These are phyloP conservation scores for Plasmopara viticola DNA, from an alignment of 352 stramenopile genomes.

Conservation along the genomic window DNA sequence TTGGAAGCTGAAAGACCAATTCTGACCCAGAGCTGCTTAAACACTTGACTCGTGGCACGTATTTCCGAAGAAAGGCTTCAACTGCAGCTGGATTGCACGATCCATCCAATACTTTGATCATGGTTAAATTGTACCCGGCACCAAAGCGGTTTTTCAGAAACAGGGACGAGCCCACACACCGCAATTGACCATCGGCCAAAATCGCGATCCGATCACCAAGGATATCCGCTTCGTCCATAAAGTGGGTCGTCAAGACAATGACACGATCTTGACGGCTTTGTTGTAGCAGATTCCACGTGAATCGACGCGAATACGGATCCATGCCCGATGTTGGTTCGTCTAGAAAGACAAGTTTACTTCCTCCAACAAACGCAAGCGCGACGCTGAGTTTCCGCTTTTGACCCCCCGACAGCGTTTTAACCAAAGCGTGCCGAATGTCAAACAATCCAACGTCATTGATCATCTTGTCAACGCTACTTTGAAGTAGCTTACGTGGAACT, in stretches of 20 bases:
- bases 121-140: slow-evolving; percentile 83
- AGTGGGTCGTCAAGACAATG: slow-evolving; percentile 79
- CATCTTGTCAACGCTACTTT: slow-evolving; percentile 49
- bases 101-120: slow-evolving; percentile 32
- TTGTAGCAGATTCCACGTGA: slow-evolving; percentile 92
- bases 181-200: slow-evolving; percentile 88
- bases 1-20: slow-evolving; percentile 91
- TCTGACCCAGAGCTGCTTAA: slow-evolving; percentile 92
- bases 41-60: slow-evolving; percentile 59
- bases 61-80: slow-evolving; percentile 32
- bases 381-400: slow-evolving; percentile 95
- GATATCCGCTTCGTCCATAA: slow-evolving; percentile 84
- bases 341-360: slow-evolving; percentile 85
- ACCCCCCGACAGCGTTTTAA: slow-evolving; percentile 81
- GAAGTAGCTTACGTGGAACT: slow-evolving; percentile 38
- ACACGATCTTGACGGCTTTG: slow-evolving; percentile 72
- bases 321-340: slow-evolving; percentile 94
- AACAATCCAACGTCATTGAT: slow-evolving; percentile 82
- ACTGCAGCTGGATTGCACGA: slow-evolving; percentile 29
- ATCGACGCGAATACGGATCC: slow-evolving; percentile 92
- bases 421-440: slow-evolving; percentile 71
- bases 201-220: slow-evolving; percentile 86
- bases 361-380: slow-evolving; percentile 92
- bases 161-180: slow-evolving; percentile 77
- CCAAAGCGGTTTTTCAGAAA: slow-evolving; percentile 94